phyloP scores from a whole-genome alignment of 163 green algal genomes.

The Chlamydomonas reinhardtii region DNA sequence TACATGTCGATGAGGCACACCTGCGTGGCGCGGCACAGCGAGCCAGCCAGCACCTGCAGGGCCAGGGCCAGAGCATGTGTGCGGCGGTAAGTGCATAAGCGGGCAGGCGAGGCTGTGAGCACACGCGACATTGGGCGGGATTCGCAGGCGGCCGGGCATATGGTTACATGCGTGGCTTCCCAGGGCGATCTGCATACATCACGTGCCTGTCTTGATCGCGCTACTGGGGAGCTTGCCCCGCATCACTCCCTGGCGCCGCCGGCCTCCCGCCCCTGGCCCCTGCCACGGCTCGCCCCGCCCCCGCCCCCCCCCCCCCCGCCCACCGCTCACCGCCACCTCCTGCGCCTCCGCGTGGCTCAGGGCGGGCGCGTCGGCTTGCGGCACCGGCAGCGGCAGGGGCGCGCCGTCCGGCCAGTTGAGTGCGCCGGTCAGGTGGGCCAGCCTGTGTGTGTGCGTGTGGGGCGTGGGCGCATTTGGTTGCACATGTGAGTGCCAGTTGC shows the following conservation, averaged over 20 bases:
- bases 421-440: constrained; percentile 24
- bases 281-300: background rate
- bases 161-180: no score
- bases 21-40: constrained; percentile 12
- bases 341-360: background rate
- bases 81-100: background rate
- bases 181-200: no score
- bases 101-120: background rate
- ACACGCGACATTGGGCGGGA: background rate
- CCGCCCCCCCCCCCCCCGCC: background rate
- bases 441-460: no score
- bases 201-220: no score
- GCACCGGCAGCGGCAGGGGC: constrained; percentile 1
- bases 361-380: background rate
- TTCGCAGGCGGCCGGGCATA: no score
- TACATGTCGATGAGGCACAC: constrained; percentile 22
- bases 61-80: no score
- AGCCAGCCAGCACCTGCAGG: background rate
- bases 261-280: no score
- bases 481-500: no score
- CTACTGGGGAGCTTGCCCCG: no score
- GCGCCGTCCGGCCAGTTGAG: background rate
- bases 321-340: constrained; percentile 25
- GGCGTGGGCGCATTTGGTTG: no score
- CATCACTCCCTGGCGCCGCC: no score